Percentiles rank a stretch among this genome's conserved stretches.
These are phyloP conservation scores for Hyaloscypha variabilis DNA, from an alignment of 495 filamentous ascomycete genomes.

Conservation along the genomic window DNA sequence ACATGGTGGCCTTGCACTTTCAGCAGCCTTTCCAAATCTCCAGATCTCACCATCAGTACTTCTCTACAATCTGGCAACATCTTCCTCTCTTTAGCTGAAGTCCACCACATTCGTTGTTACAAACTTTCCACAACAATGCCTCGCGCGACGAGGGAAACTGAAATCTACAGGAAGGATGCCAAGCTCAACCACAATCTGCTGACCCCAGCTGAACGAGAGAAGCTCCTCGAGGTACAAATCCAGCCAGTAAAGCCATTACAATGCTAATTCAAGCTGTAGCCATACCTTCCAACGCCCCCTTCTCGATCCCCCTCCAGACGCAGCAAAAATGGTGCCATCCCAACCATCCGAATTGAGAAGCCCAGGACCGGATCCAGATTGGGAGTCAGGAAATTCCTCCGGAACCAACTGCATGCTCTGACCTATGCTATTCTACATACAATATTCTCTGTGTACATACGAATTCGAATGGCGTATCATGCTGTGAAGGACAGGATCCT, in stretches of 20 bases:
- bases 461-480: slow-evolving; percentile 77
- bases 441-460: slow-evolving; percentile 85
- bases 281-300: slow-evolving; percentile 71
- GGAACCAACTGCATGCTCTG: slow-evolving; percentile 64
- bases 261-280: slow-evolving; percentile 38
- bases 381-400: slow-evolving; percentile 69
- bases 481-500: slow-evolving; percentile 72
- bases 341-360: slow-evolving; percentile 35
- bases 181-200: slow-evolving; percentile 60
- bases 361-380: slow-evolving; percentile 34
- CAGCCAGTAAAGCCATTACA: background rate
- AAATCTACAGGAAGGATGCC: slow-evolving; percentile 66
- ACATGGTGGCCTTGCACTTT: slow-evolving; percentile 17
- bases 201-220: slow-evolving; percentile 66
- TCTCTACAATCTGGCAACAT: slow-evolving; percentile 1
- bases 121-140: slow-evolving; percentile 20
- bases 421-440: slow-evolving; percentile 75
- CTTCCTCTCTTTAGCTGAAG: background rate
- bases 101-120: background rate
- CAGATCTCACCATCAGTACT: background rate
- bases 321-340: slow-evolving; percentile 28
- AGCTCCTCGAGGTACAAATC: slow-evolving; percentile 56
- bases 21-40: slow-evolving; percentile 22
- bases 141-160: slow-evolving; percentile 25
- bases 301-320: slow-evolving; percentile 30